These are phyloP conservation scores for Mortierella sp. DNA, from an alignment of 371 early-diverging fungal species.

Conservation along the genomic window DNA sequence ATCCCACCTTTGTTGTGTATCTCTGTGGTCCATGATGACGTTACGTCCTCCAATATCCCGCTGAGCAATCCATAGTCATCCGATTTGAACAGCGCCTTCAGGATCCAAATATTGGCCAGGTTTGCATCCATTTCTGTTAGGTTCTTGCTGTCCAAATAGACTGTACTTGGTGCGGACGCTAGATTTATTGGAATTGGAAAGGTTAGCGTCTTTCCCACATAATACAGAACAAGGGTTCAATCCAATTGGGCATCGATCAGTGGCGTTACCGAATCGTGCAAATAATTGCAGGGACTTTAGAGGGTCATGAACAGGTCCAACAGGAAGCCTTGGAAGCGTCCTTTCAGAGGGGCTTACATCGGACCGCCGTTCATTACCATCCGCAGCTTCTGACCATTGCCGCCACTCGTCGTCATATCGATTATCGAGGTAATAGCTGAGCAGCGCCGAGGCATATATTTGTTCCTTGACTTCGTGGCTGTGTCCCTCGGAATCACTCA, in stretches of 20 bases:
- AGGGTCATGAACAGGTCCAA: constrained; percentile 81
- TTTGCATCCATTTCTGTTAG: constrained; percentile 69
- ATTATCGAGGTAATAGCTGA: constrained; percentile 60
- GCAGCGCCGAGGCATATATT: constrained; percentile 58
- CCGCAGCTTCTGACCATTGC: constrained; percentile 57
- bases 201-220: too few species aligned
- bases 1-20: constrained; percentile 41
- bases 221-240: neutral
- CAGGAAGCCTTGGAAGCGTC: constrained; percentile 55
- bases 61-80: constrained; percentile 68
- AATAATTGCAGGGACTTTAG: constrained; percentile 66
- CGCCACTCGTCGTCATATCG: constrained; percentile 62
- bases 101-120: constrained; percentile 69
- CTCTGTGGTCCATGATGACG: constrained; percentile 71
- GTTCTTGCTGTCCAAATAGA: constrained; percentile 60
- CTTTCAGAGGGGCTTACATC: neutral
- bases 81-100: constrained; percentile 67
- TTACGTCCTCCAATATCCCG: constrained; percentile 64
- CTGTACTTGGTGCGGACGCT: constrained; percentile 62
- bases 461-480: constrained; percentile 40
- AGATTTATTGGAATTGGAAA: neutral
- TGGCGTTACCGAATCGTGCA: constrained; percentile 63
- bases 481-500: neutral
- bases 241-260: neutral
- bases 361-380: neutral